Conservation (phyloP, 768 basidiomycete species). For the Imleria badia region DNA sequence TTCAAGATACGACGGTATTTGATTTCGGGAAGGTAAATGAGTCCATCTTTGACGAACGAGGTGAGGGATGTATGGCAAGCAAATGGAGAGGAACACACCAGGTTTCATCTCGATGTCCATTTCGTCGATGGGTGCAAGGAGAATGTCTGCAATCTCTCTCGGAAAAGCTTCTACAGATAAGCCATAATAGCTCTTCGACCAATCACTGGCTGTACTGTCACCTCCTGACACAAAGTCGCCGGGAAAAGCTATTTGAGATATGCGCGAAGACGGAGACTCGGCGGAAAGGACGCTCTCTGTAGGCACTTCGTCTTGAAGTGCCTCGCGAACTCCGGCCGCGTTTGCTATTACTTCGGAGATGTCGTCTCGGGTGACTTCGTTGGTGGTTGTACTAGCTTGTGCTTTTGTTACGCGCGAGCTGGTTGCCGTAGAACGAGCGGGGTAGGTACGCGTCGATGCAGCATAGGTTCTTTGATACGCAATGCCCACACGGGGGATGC, state of each 20-base stretch:
- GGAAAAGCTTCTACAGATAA: conserved; percentile 76
- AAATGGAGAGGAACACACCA: conserved; percentile 45
- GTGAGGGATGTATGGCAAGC: background rate
- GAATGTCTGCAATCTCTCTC: conserved; percentile 66
- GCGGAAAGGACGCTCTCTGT: conserved; percentile 12
- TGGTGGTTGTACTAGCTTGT: conserved; percentile 31
- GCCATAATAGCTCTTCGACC: conserved; percentile 87
- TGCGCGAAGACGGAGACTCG: conserved; percentile 8
- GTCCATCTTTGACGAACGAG: conserved; percentile 59
- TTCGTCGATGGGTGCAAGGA: conserved; percentile 74
- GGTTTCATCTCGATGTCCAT: conserved; percentile 92
- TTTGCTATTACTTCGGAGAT: conserved; percentile 21
- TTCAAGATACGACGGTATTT: conserved; percentile 93
- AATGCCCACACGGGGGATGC: background rate
- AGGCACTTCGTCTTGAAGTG: conserved; percentile 14
- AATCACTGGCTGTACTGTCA: conserved; percentile 53
- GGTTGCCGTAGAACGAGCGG: conserved; percentile 22
- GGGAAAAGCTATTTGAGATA: conserved; percentile 25
- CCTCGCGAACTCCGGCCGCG: conserved; percentile 15
- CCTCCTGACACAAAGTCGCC: conserved; percentile 27
- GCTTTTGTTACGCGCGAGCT: conserved; percentile 27
- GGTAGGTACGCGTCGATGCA: conserved; percentile 25
- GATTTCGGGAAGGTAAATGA: conserved; percentile 95
- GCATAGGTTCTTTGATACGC: conserved; percentile 17
- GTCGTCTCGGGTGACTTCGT: conserved; percentile 20